These are phyloP conservation scores for Solanum corneliomulleri DNA, from an alignment of 257 asterid genomes.

Conservation along the genomic window DNA sequence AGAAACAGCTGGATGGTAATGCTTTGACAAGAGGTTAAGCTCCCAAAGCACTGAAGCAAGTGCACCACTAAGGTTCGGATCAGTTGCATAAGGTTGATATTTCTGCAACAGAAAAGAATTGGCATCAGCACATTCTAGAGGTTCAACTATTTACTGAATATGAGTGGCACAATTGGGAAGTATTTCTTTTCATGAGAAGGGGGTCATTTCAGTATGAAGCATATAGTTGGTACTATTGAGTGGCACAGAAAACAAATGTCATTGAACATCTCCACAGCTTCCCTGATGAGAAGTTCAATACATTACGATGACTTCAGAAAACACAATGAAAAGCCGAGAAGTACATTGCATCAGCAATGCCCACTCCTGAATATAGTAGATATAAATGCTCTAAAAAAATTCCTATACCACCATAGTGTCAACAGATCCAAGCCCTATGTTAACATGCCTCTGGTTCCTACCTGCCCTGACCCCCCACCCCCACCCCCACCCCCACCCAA, in stretches of 20 bases:
- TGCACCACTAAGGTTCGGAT: conserved; percentile 93
- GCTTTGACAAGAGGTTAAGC: conserved; percentile 69
- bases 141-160: not conserved
- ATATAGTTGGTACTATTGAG: not conserved
- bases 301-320: not conserved
- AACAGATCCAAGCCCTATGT: not conserved
- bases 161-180: not conserved
- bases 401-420: not conserved
- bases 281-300: not conserved
- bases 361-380: not conserved
- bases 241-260: not conserved
- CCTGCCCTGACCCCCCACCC: not conserved
- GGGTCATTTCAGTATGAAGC: not conserved
- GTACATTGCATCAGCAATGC: not conserved
- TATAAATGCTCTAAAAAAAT: not conserved
- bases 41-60: conserved; percentile 98
- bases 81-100: conserved; percentile 70
- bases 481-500: not conserved
- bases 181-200: not conserved
- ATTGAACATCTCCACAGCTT: not conserved
- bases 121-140: not conserved
- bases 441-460: not conserved
- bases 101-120: conserved; percentile 34
- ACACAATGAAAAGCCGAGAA: not conserved
- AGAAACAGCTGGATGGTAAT: conserved; percentile 66